Base-by-base conservation (phyloP, 805 yeast genomes). In the Candida odintsovae region DNA sequence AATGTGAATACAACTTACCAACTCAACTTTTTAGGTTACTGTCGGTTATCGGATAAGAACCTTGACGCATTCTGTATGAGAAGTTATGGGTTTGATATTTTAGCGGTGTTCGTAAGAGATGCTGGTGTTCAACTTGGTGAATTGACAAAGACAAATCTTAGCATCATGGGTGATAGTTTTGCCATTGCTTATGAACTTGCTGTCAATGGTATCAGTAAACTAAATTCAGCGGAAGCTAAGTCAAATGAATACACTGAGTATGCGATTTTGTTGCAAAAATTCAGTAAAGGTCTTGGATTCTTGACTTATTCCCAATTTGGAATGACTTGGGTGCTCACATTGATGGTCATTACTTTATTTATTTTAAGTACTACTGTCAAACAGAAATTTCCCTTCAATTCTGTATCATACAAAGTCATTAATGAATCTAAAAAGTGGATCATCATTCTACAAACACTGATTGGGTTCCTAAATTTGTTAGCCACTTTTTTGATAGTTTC, bases 11-110 rank as follows among this genome's bases (percentile, higher is more conserved):
- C 73, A 31, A 44, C 67, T 5, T 78, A 66, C 55, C 65, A 67
- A 36, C 65, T 78, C 51, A 76, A 70, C 55, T 68, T 67, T 43
- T 58, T 69, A 41, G 80, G 82, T 1, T 79, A 71, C 59, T 76
- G 83, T 56, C 71, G 77, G 26, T 44, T 57, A 5, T 69, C 67
- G 31, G 48, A 49, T 15, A 47, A 56, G 15, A 47, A 47, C 31
- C 44, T 44, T 3, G 47, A 44, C 1, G 36, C 40, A 7, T 58
- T 50, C 54, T 70, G 80, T 50, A 57, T 65, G 50, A 56, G 53
- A 10, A 67, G 71, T 42, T 57, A 62, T 42, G 81, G 80, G 1
- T 57, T 76, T 46, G 82, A 79, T 55, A 53, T 77, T 15, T 60
- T 74, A 9, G 64, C 76, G 8, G 72, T 73, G 13, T 59, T 77